Conservation (phyloP, 106 monocot species). For the Dendrobium officinale region DNA sequence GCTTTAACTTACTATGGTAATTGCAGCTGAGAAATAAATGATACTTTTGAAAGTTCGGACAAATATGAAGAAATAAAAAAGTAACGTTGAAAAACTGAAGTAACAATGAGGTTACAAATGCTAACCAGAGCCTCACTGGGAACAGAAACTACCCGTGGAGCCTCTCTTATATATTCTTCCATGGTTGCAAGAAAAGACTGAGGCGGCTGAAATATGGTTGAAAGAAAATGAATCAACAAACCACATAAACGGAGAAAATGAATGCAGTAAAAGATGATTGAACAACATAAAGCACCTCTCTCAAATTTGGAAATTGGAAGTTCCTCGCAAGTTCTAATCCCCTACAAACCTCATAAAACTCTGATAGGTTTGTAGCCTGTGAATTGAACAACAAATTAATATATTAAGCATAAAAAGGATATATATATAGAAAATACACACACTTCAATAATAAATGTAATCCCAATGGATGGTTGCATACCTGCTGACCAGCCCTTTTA, state of each 20-base stretch:
- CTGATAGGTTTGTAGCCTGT: slow-evolving; percentile 82
- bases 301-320: slow-evolving; percentile 91
- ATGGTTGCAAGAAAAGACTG: slow-evolving; percentile 70
- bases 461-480: slow-evolving; percentile 12
- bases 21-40: not conserved
- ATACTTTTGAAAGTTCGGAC: not conserved
- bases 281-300: slow-evolving; percentile 43
- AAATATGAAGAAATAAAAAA: not conserved
- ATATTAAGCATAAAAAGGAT: not conserved
- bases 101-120: not conserved
- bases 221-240: slow-evolving; percentile 4
- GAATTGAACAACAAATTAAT: slow-evolving; percentile 6
- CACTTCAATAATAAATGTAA: not conserved
- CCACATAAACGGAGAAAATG: not conserved
- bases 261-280: not conserved
- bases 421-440: not conserved
- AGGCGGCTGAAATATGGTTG: slow-evolving; percentile 47
- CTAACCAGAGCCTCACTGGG: slow-evolving; percentile 53
- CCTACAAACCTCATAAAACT: slow-evolving; percentile 88
- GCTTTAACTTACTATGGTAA: not conserved
- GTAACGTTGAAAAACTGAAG: not conserved
- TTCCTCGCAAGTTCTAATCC: slow-evolving; percentile 91
- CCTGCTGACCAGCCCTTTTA: slow-evolving; percentile 85
- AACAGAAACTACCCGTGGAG: slow-evolving; percentile 56
- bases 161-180: slow-evolving; percentile 79